A percentile compares a stretch with the other conserved stretches of the same genome.
Evolutionary conservation across 805 yeast species (phyloP).

Genomic region (Starmerella davenportii): DNA sequence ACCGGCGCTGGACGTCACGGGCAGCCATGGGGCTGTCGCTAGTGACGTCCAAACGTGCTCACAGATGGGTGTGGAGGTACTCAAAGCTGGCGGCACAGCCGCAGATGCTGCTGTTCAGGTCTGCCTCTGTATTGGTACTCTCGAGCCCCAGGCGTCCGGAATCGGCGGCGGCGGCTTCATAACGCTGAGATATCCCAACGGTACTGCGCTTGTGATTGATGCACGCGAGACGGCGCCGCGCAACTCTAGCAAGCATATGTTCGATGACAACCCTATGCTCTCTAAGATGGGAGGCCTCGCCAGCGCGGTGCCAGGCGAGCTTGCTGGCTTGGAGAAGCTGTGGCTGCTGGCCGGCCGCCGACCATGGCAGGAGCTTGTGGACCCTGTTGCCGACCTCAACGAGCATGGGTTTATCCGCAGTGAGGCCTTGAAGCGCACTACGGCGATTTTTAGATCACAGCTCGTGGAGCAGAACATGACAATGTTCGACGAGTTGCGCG

Average conservation of each 20-base stretch:
- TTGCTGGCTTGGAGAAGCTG: constrained; percentile 60
- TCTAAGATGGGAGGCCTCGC: constrained; percentile 76
- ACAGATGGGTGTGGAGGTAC: constrained; percentile 38
- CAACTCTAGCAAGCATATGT: constrained; percentile 49
- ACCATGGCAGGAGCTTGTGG: constrained; percentile 52
- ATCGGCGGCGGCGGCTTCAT: constrained; percentile 87
- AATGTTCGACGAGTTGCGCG: constrained; percentile 1
- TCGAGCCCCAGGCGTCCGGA: constrained; percentile 71
- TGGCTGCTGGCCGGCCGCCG: constrained; percentile 42
- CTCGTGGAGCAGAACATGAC: constrained; percentile 22
- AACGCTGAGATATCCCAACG: constrained; percentile 28
- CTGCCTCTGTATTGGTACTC: constrained; percentile 70
- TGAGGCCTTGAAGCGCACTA: constrained; percentile 29
- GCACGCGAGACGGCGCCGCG: constrained; percentile 81
- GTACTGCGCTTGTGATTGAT: constrained; percentile 47
- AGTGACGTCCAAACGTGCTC: constrained; percentile 51
- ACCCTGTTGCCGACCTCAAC: constrained; percentile 56
- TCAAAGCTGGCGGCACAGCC: constrained; percentile 49
- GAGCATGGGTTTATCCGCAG: constrained; percentile 44
- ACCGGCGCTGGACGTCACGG: constrained; percentile 12
- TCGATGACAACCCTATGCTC: constrained; percentile 25
- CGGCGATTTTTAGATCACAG: constrained; percentile 17
- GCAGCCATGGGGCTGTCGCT: constrained; percentile 43
- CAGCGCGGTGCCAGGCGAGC: constrained; percentile 78
- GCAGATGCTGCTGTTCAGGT: constrained; percentile 88